phyloP scores from a whole-genome alignment of 352 stramenopile species.

The Halophytophthora polymorphica region DNA sequence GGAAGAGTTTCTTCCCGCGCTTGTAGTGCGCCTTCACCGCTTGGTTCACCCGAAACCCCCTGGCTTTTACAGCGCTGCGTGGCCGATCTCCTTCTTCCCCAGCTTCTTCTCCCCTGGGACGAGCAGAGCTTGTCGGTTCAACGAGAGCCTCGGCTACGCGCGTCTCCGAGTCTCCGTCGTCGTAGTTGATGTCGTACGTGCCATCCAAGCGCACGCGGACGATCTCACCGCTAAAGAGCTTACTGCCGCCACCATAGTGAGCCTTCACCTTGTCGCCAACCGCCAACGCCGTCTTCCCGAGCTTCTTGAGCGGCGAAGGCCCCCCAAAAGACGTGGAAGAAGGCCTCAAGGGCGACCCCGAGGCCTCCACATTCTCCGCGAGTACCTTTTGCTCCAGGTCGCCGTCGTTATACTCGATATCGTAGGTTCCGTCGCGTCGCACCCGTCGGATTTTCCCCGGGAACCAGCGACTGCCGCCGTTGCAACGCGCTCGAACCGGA shows the following conservation, averaged over 20 bases:
- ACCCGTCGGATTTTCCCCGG: conserved; percentile 54
- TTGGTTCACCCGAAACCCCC: conserved; percentile 25
- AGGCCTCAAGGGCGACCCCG: neutral
- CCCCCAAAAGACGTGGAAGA: conserved; percentile 8
- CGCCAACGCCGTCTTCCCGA: conserved; percentile 8
- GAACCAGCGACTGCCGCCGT: conserved; percentile 63
- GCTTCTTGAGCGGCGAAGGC: conserved; percentile 17
- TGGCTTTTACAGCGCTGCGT: conserved; percentile 10
- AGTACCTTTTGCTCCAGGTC: conserved; percentile 38
- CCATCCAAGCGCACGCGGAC: conserved; percentile 36
- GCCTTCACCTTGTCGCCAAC: conserved; percentile 36
- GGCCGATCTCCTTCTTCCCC: conserved; percentile 6
- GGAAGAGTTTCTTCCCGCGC: conserved; percentile 39
- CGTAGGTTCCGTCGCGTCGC: conserved; percentile 54
- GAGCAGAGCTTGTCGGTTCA: conserved; percentile 6
- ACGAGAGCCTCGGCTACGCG: conserved; percentile 23
- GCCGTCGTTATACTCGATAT: conserved; percentile 62
- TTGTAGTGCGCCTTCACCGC: conserved; percentile 48
- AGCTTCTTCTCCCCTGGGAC: neutral
- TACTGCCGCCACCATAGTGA: conserved; percentile 35
- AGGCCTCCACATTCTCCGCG: conserved; percentile 13
- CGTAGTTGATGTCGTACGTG: conserved; percentile 68
- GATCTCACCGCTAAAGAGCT: conserved; percentile 49
- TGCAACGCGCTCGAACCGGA: conserved; percentile 45
- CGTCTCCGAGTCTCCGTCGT: conserved; percentile 50